Evolutionary conservation across 2,329 filamentous ascomycete genomes (phyloP).

Genomic region (Talaromyces atroroseus): DNA sequence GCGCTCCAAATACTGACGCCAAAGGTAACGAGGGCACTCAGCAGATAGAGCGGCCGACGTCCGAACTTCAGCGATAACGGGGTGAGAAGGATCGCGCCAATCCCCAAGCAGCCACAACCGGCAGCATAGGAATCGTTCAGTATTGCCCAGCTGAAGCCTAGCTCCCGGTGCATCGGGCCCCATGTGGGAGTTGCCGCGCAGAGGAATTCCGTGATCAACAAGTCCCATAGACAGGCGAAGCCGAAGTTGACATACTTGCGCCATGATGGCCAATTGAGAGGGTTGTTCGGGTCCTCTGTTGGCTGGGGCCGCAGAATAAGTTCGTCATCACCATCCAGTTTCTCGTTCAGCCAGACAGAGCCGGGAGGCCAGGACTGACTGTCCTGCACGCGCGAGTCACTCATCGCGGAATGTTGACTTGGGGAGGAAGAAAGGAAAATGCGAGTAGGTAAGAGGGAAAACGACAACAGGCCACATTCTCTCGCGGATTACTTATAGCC

Average conservation of each 20-base stretch:
- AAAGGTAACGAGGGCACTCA: constrained; percentile 37
- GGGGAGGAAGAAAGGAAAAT: no score
- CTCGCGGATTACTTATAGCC: no score
- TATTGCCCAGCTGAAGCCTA: constrained; percentile 37
- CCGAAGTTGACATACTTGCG: constrained; percentile 24
- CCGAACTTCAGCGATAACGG: constrained; percentile 46
- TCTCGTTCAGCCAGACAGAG: no score
- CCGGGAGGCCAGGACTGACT: no score
- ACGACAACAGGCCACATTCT: no score
- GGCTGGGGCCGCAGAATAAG: constrained; percentile 25
- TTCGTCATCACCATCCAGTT: no score
- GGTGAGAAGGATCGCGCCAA: constrained; percentile 41
- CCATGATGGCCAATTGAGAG: constrained; percentile 22
- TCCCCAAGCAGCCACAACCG: constrained; percentile 37
- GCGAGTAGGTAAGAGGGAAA: no score
- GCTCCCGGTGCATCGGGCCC: constrained; percentile 38
- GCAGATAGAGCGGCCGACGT: constrained; percentile 42
- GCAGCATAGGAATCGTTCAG: constrained; percentile 45
- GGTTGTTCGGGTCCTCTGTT: constrained; percentile 30
- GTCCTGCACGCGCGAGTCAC: no score
- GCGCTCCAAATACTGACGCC: constrained; percentile 40
- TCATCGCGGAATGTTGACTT: no score
- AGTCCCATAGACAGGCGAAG: constrained; percentile 22
- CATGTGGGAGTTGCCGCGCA: constrained; percentile 42
- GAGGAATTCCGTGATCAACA: constrained; percentile 15